Evolutionary conservation across 495 filamentous ascomycete genomes (phyloP).

Genomic region (Tirmania nivea): DNA sequence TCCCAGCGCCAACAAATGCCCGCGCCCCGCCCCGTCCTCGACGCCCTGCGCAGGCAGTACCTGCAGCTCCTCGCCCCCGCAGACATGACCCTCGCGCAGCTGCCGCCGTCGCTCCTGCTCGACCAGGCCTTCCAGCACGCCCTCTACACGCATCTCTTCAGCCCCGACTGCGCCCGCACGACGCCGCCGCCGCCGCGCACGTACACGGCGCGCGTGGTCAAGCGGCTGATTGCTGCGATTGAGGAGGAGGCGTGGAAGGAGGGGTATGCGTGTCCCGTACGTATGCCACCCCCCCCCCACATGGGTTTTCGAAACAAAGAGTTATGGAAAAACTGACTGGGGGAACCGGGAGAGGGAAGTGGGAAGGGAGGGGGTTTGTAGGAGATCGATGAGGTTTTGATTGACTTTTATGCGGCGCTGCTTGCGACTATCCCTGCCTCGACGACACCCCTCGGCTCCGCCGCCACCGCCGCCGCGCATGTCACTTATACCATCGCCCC

Average conservation of each 20-base stretch:
- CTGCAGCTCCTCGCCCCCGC: not conserved
- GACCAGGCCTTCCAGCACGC: not conserved
- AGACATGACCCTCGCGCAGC: not conserved
- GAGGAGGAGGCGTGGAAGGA: not conserved
- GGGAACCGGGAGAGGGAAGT: too few species aligned
- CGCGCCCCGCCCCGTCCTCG: not conserved
- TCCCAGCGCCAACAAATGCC: not conserved
- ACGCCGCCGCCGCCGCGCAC: not conserved
- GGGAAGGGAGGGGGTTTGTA: too few species aligned
- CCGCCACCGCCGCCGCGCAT: not conserved
- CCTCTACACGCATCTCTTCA: not conserved
- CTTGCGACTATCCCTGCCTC: not conserved
- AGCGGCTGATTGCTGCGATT: not conserved
- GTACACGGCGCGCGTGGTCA: not conserved
- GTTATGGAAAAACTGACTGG: too few species aligned
- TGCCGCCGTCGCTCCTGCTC: not conserved
- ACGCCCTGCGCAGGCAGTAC: not conserved
- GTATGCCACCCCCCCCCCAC: too few species aligned
- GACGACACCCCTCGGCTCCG: too few species aligned
- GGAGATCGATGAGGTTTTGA: not conserved
- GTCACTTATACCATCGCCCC: conserved; percentile 7
- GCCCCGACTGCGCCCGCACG: not conserved
- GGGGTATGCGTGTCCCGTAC: not conserved
- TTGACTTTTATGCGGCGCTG: not conserved
- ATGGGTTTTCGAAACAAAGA: too few species aligned